Base-by-base conservation (phyloP, 345 rosid species). In the Trapa incisa region DNA sequence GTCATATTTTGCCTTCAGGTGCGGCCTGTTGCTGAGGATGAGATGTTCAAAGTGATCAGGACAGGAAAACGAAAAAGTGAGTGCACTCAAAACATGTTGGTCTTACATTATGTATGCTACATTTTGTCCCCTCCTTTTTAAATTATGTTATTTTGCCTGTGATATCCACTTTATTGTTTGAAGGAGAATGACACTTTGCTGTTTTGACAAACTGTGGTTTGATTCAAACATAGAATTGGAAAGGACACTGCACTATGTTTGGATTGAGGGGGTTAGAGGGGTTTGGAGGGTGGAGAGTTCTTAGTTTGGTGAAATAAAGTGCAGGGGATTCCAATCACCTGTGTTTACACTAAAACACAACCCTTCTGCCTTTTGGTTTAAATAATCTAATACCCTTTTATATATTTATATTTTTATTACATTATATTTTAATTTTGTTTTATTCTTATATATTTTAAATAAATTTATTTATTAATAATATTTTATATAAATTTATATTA, bases 1-100 rank as follows among this genome's bases (percentile, higher is more conserved):
- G 22, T 15, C 38, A 17, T 64, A 65, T 62, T 71, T 37, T 58
- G 50, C 57, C 65, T 83, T 41, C 80, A 94, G 97, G 97, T 91
- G 17, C 87, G 99, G 79, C 99, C 96, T 15, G 95, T 94, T 14
- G 99, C 99, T 17, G 99, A 94, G 77, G 99, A 94, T 76, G 99
- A 93, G 74, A 90, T 93, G 97, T 90, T 93, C 70, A 88, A 87
- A 84, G 97, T 93, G 67, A 61, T 93, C 71, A 80, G 97, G 67
- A 61, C 97, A 37, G 99, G 99, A 29, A 93, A 93, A 76, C 67
- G 97, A 47, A 93, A 83, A 73, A 88, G 98, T 93, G 79, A 78
- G 90, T 86, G 3, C 63, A 32, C 12, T 33, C 2, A 32, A 57
- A 2, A 1, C 5, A 33, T 58, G 16, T 32, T 38, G 9, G 5